Base-by-base conservation (phyloP, 2,329 filamentous ascomycete species). In the Phialocephala subalpina region DNA sequence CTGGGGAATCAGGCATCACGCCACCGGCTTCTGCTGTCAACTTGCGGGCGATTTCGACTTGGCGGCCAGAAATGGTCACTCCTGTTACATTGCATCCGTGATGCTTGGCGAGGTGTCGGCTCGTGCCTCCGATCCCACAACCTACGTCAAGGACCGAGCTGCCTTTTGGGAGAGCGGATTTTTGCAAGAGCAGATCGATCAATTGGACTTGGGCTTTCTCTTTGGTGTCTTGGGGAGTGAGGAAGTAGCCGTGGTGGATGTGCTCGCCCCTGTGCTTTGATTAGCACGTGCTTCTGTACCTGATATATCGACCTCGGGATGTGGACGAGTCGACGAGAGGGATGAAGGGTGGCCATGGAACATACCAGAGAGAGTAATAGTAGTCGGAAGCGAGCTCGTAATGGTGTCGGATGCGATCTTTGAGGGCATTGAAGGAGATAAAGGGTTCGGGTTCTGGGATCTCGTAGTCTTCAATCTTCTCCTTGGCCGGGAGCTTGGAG, bases 181-280 rank as follows among this genome's bases (percentile, higher is more conserved):
- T 78, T 38, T 84, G 78, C 6, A 88, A 80, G 3, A 89, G 81
- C 14, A 87, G 80, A 29, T 81, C 79, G 72, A 89, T 87, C 36
- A 88, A 80, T 71, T 85, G 86, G 27, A 83, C 73, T 74, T 89
- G 87, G 2, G 86, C 86, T 35, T 80, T 78, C 70, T 89, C 86
- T 73, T 88, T 89, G 69, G 81, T 83, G 68, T 87, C 84, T 20
- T 71, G 78, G 0, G 81, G 77, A 2, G 81, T 80, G 27, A 83
- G 80, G 80, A 86, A 89, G 74, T 88, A 87, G 62, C 86, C 86
- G 69, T 89, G 86, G 73, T 89, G 87, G 73, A 89, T 88, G 71
- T 89, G 86, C 73, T 88, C 86, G 62, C 86, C 86, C 86, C 85
- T 87, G 18, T 35, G 20, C 22, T 16, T 27, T 35, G 22, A 6